Conservation (phyloP, 2,329 filamentous ascomycete genomes). For the Claviceps africana region DNA sequence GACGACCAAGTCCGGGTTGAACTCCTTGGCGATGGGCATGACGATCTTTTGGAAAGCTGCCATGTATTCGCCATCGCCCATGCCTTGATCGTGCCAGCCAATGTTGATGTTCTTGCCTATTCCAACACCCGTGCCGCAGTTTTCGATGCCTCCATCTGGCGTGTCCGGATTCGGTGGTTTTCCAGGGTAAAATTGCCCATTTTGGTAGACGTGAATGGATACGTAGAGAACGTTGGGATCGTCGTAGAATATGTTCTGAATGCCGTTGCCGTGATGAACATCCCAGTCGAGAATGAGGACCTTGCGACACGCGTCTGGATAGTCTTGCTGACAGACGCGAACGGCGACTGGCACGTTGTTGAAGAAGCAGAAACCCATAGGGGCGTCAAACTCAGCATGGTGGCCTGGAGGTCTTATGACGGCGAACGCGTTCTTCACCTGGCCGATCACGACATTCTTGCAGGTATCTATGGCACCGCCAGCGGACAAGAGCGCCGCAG, state of each 20-base stretch:
- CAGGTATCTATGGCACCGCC: conserved; percentile 94
- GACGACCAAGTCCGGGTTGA: conserved; percentile 86
- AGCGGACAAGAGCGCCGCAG: conserved; percentile 69
- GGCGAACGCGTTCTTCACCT: conserved; percentile 88
- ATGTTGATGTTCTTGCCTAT: conserved; percentile 53
- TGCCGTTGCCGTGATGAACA: conserved; percentile 72
- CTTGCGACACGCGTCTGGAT: conserved; percentile 69
- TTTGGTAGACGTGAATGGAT: conserved; percentile 77
- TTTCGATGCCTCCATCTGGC: conserved; percentile 47
- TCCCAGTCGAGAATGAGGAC: conserved; percentile 90
- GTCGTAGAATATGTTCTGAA: conserved; percentile 90
- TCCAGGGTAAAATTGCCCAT: conserved; percentile 75
- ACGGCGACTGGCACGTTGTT: conserved; percentile 94
- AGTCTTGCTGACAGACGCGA: conserved; percentile 72
- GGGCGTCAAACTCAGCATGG: conserved; percentile 72
- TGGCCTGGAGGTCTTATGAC: conserved; percentile 92
- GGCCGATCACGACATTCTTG: conserved; percentile 69
- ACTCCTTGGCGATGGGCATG: conserved; percentile 91
- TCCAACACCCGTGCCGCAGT: conserved; percentile 41
- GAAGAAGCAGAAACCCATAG: conserved; percentile 94
- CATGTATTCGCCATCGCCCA: conserved; percentile 95
- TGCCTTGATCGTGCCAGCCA: conserved; percentile 55
- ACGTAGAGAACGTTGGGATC: conserved; percentile 94
- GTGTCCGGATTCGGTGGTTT: conserved; percentile 41
- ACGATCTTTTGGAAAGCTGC: conserved; percentile 91